Conservation (phyloP, 495 filamentous ascomycete genomes). For the Aspergillus ellipticus region DNA sequence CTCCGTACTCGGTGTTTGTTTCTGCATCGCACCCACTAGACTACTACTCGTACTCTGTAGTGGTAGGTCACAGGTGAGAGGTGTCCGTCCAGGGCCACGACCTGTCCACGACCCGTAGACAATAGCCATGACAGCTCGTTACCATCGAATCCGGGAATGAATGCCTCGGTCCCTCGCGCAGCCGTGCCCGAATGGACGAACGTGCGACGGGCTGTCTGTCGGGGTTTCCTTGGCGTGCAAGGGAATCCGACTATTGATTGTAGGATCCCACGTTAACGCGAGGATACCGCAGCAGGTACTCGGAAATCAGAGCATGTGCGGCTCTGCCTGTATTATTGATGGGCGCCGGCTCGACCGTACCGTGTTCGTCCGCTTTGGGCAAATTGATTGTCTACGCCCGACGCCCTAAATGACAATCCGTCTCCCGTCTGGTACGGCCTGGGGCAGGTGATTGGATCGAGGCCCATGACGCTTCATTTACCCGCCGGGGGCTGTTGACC, state of each 20-base stretch:
- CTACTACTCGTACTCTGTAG: no score
- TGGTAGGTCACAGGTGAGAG: no score
- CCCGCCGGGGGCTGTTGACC: slow-evolving; percentile 10
- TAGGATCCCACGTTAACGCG: background rate
- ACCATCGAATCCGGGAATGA: background rate
- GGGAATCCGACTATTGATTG: background rate
- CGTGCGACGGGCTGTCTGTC: background rate
- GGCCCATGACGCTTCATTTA: slow-evolving; percentile 21
- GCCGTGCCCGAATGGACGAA: background rate
- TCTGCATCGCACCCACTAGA: no score
- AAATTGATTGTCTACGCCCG: slow-evolving; percentile 8
- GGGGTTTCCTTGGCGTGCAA: background rate
- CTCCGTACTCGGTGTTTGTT: background rate
- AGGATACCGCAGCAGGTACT: background rate
- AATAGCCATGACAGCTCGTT: background rate
- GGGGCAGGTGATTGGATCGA: slow-evolving; percentile 14
- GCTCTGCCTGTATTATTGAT: slow-evolving; percentile 8
- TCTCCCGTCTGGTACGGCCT: slow-evolving; percentile 15
- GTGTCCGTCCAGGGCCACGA: no score
- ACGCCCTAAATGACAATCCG: slow-evolving; percentile 17
- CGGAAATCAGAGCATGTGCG: slow-evolving; percentile 9
- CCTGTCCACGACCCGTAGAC: no score
- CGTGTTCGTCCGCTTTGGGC: slow-evolving; percentile 10
- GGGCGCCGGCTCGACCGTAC: slow-evolving; percentile 8
- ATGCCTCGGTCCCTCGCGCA: background rate